A percentile compares a stretch with the other conserved stretches of the same genome.
Evolutionary conservation across 192 early-diverging fungal species (phyloP).

Genomic region (Glomus cerebriforme): DNA sequence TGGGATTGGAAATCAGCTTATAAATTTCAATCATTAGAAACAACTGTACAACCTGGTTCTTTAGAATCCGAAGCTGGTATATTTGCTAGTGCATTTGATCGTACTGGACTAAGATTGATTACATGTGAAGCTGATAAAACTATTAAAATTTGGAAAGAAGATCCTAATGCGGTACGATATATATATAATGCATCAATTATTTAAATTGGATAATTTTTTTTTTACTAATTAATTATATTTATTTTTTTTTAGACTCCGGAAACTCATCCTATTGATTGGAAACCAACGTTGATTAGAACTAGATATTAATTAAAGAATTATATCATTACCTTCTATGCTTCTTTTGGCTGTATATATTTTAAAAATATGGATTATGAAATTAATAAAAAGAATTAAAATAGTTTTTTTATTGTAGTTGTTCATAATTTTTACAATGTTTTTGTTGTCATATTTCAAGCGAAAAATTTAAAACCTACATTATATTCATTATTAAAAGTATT

Average conservation of each 20-base stretch:
- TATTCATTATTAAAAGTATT: too few relatives aligned
- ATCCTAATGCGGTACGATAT: conserved; percentile 67
- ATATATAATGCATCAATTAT: too few relatives aligned
- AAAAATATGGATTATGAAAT: not conserved
- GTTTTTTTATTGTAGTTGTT: too few relatives aligned
- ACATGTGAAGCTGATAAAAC: conserved; percentile 99
- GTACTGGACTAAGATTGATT: conserved; percentile 90
- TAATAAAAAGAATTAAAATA: too few relatives aligned
- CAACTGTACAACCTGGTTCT: conserved; percentile 92
- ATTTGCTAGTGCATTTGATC: conserved; percentile 94
- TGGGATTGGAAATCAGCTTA: conserved; percentile 97
- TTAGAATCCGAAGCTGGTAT: conserved; percentile 95
- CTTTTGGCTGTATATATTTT: not conserved
- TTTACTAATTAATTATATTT: not conserved
- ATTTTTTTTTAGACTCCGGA: conserved; percentile 48
- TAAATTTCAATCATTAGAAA: conserved; percentile 89
- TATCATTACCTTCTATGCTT: not conserved
- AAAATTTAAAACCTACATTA: too few relatives aligned
- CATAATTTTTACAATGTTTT: too few relatives aligned
- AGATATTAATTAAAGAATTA: conserved; percentile 52
- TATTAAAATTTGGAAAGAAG: conserved; percentile 97
- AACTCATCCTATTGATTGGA: conserved; percentile 59
- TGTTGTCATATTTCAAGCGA: too few relatives aligned
- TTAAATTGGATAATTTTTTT: too few relatives aligned
- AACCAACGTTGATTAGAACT: conserved; percentile 49